These are phyloP conservation scores for Cadophora gregata DNA, from an alignment of 2,329 filamentous ascomycete species.

Conservation along the genomic window DNA sequence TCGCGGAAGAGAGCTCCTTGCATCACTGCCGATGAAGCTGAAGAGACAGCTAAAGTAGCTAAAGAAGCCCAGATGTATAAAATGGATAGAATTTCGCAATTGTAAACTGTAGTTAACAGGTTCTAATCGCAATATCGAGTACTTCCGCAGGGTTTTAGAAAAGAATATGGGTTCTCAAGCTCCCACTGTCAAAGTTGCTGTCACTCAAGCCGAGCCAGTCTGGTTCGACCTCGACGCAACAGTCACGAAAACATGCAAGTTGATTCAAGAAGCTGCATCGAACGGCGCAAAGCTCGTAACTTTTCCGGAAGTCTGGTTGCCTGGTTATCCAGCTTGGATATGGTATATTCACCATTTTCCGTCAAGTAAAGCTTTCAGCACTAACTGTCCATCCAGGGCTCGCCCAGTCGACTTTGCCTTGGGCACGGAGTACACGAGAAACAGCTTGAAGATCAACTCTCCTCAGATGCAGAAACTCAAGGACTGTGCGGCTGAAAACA, in stretches of 20 bases:
- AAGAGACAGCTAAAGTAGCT: neutral
- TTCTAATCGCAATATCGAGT: neutral
- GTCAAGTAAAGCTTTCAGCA: neutral
- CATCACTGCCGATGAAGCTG: neutral
- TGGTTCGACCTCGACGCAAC: conserved; percentile 63
- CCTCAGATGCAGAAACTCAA: conserved; percentile 52
- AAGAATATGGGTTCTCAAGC: conserved; percentile 3
- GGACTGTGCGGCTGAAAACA: conserved; percentile 49
- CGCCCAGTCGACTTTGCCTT: conserved; percentile 34
- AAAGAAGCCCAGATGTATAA: neutral
- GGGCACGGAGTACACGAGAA: conserved; percentile 47
- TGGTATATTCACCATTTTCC: conserved; percentile 40
- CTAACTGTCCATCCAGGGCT: conserved; percentile 27
- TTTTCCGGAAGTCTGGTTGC: conserved; percentile 61
- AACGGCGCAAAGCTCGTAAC: conserved; percentile 60
- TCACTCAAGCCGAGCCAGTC: conserved; percentile 62
- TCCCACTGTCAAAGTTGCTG: conserved; percentile 47
- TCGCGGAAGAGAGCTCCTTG: neutral
- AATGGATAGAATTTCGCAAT: neutral
- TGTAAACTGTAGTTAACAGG: neutral
- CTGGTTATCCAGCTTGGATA: conserved; percentile 57
- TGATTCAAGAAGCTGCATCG: conserved; percentile 61
- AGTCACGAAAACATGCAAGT: conserved; percentile 60
- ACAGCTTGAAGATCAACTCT: conserved; percentile 50
- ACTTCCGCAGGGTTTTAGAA: neutral